Conservation (phyloP, 768 basidiomycete genomes). For the Stropharia rugosoannulata region DNA sequence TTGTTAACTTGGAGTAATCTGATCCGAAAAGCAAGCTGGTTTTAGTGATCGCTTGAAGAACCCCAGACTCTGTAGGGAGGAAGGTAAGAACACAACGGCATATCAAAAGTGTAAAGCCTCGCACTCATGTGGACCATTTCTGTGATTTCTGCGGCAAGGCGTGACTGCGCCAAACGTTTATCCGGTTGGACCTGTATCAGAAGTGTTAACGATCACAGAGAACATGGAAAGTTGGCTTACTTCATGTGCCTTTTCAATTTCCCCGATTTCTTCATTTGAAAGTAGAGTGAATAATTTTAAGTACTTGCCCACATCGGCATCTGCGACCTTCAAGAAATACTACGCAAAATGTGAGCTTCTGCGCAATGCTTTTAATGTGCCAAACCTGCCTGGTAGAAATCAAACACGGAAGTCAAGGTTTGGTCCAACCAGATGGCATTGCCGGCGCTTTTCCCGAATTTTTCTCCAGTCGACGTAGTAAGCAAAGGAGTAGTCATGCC, state of each 20-base stretch:
- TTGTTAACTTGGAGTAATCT: constrained; percentile 44
- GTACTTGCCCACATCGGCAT: constrained; percentile 78
- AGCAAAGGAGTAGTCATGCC: constrained; percentile 94
- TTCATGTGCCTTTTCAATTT: constrained; percentile 55
- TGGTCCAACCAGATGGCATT: constrained; percentile 93
- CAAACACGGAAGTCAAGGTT: constrained; percentile 77
- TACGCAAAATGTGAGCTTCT: constrained; percentile 27
- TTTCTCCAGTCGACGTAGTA: constrained; percentile 85
- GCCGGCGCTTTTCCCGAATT: constrained; percentile 97
- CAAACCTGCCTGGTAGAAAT: constrained; percentile 85
- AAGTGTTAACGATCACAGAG: background rate
- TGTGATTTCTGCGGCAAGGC: constrained; percentile 52
- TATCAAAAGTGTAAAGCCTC: constrained; percentile 3
- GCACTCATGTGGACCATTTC: constrained; percentile 46
- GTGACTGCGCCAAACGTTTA: constrained; percentile 44
- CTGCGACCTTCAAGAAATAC: constrained; percentile 88
- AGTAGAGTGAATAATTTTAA: constrained; percentile 84
- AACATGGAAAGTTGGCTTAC: constrained; percentile 32
- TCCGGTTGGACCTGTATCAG: constrained; percentile 37
- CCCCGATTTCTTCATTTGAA: constrained; percentile 52
- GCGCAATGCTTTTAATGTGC: background rate
- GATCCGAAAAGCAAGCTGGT: constrained; percentile 45
- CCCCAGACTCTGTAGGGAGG: constrained; percentile 32
- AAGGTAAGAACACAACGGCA: background rate
- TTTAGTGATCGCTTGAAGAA: constrained; percentile 38